Conservation (phyloP, 2,329 filamentous ascomycete genomes). For the Penicillium sp. region DNA sequence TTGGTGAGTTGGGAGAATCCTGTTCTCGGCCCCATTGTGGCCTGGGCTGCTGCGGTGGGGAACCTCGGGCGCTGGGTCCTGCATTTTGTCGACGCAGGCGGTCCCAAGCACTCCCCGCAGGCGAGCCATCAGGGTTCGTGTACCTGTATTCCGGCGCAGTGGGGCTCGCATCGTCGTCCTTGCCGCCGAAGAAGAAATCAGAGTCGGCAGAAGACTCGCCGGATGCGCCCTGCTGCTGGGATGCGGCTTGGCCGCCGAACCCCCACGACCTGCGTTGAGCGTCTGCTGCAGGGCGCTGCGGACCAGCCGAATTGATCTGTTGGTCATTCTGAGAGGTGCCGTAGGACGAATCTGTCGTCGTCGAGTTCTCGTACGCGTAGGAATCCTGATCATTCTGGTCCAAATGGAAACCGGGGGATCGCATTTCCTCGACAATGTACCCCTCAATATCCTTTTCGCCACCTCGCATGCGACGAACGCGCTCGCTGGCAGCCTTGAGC, state of each 20-base stretch:
- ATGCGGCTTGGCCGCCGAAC: not conserved
- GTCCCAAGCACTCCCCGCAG: constrained; percentile 39
- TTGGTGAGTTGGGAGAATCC: not conserved
- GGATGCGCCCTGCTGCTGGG: not conserved
- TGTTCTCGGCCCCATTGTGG: constrained; percentile 14
- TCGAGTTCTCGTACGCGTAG: constrained; percentile 4
- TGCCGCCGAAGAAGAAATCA: constrained; percentile 32
- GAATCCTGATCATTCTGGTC: constrained; percentile 8
- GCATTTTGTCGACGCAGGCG: constrained; percentile 37
- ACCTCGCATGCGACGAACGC: not conserved
- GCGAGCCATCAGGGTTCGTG: constrained; percentile 10
- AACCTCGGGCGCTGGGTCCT: not conserved
- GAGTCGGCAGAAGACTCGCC: constrained; percentile 6
- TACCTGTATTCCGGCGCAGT: constrained; percentile 35
- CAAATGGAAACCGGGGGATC: not conserved
- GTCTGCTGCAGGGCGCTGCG: not conserved
- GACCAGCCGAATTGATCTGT: not conserved
- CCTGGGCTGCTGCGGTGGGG: constrained; percentile 1
- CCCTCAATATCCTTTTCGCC: constrained; percentile 6
- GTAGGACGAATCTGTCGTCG: constrained; percentile 6
- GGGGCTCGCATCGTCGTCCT: constrained; percentile 41
- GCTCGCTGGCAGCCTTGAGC: constrained; percentile 14
- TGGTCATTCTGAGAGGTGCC: not conserved
- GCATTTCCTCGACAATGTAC: constrained; percentile 5
- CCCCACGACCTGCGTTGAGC: constrained; percentile 3